Conservation (phyloP, 2,329 filamentous ascomycete genomes). For the Zymoseptoria pseudotritici region DNA sequence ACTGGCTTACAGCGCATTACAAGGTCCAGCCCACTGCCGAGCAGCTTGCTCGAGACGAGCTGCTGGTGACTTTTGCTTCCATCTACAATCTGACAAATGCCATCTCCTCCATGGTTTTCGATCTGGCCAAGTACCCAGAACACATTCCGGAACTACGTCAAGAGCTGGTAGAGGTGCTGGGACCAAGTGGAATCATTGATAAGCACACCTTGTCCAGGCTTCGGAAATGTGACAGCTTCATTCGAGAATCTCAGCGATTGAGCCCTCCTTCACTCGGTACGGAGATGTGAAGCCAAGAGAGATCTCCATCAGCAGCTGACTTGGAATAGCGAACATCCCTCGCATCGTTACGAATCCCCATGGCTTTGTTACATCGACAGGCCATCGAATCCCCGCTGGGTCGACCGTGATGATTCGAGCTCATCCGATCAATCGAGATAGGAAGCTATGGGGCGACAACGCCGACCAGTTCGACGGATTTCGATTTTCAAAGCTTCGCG, state of each 20-base stretch:
- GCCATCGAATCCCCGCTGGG: neutral
- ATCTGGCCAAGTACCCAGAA: conserved; percentile 6
- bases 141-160: neutral
- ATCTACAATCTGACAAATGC: conserved; percentile 13
- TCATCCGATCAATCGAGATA: neutral
- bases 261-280: too few species aligned
- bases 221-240: too few species aligned
- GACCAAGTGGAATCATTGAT: too few species aligned
- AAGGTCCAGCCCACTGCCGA: conserved; percentile 3
- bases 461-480: neutral
- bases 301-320: too few species aligned
- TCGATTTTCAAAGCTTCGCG: neutral
- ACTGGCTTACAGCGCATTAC: conserved; percentile 11
- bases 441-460: neutral
- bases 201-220: too few species aligned
- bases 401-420: neutral
- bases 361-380: too few species aligned
- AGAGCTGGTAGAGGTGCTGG: too few species aligned
- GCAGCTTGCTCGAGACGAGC: conserved; percentile 7
- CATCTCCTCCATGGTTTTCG: conserved; percentile 10
- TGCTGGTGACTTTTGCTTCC: conserved; percentile 10
- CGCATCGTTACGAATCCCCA: too few species aligned
- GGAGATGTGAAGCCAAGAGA: too few species aligned
- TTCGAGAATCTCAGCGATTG: too few species aligned
- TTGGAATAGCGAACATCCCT: too few species aligned